Conservation (phyloP, 208 protist species). For the Leishmania major region DNA sequence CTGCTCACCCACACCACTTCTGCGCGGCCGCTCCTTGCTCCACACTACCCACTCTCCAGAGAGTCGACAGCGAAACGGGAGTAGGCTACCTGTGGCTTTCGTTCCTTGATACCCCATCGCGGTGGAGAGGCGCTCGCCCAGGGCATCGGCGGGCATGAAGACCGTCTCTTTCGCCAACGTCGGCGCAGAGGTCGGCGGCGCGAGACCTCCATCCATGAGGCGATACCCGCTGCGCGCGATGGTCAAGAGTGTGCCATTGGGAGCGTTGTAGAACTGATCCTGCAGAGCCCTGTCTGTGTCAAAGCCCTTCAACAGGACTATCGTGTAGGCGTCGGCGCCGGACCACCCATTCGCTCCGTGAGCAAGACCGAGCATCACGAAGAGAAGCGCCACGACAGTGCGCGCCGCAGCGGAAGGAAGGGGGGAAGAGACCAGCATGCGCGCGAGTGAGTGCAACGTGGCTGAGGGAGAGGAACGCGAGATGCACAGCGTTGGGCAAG, state of each 20-base stretch:
- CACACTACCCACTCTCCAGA: conserved; percentile 83
- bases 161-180: not conserved
- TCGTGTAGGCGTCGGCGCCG: conserved; percentile 40
- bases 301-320: conserved; percentile 43
- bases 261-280: conserved; percentile 57
- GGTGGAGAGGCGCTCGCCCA: conserved; percentile 14
- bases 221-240: conserved; percentile 33
- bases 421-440: not conserved
- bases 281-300: conserved; percentile 36
- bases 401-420: not conserved
- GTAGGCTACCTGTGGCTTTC: conserved; percentile 4
- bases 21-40: conserved; percentile 33
- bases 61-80: conserved; percentile 46
- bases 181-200: not conserved
- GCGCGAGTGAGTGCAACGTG: not conserved
- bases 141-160: conserved; percentile 5
- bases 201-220: conserved; percentile 14
- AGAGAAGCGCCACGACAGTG: not conserved
- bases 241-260: conserved; percentile 27
- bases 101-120: conserved; percentile 3
- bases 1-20: not conserved
- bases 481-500: not conserved
- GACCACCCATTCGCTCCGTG: conserved; percentile 30
- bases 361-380: not conserved
- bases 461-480: not conserved